Evolutionary conservation across 2,329 filamentous ascomycete species (phyloP), one percentile per base, ranked within the genome.

Genomic region (Xylaria multiplex): DNA sequence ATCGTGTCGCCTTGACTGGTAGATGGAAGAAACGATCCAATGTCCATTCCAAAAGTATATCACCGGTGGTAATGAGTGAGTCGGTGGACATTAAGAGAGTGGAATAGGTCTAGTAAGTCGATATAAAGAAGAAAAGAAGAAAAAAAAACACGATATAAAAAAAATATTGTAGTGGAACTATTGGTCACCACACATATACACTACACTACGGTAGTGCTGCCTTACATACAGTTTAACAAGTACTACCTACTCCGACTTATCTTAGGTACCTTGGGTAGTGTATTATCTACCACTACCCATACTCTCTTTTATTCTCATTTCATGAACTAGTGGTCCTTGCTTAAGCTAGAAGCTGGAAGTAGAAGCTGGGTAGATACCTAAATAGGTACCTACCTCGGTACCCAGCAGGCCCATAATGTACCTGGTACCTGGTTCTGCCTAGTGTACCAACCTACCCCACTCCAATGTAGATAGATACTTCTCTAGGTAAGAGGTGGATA

Each of bases 261-360:
- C 27, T 27, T 27, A 27, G 27, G 27, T 27, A 27, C 27, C 27
- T 42, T 42, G 9, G 40, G 40, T 42, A 42, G 40, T 42, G 40
- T 27, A 27, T 14, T 45, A 45, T 45, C 40, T 45, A 45, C 42
- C 16, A 45, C 24, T 50, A 27, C 27, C 19, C 19, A 19, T 19
- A 19, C 19, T 19, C 19, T 19, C 19, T 27, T 27, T 27, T 27
- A 27, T 27, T 27, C 27, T 27, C 27, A 27, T 27, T 3, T 27
- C 53, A 32, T 19, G 60, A 62, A 57, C 52, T 56, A 52, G 54
- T 63, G 64, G 64, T 66, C 59, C 59, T 62, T 55, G 64, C 64
- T 66, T 22, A 62, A 63, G 64, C 63, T 66, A 19, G 19, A 19
- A 19, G 19, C 3, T 13, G 32, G 13, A 30, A 11, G 6, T 30